Percentiles rank a stretch among this genome's conserved stretches.
Conservation (phyloP, 2,329 filamentous ascomycete species). For the Diaporthe ilicicola region DNA sequence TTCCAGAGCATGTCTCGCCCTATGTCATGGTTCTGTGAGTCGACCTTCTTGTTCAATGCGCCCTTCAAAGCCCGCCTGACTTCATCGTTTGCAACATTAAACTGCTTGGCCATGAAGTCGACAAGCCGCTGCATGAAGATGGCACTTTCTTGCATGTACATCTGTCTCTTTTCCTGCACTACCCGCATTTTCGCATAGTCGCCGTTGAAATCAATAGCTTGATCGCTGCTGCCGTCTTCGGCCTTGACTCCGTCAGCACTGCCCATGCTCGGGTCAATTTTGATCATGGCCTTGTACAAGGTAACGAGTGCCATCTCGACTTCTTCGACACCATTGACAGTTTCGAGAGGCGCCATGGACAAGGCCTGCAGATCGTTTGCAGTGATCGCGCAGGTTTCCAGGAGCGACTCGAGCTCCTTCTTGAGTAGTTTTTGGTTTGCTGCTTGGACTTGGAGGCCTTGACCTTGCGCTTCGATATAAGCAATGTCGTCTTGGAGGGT, state of each 20-base stretch:
- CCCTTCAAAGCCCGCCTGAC: constrained; percentile 71
- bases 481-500: constrained; percentile 95
- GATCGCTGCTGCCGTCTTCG: constrained; percentile 57
- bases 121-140: constrained; percentile 82
- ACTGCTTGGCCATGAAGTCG: constrained; percentile 83
- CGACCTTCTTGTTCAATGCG: constrained; percentile 71
- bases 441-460: constrained; percentile 95
- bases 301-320: constrained; percentile 81
- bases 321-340: constrained; percentile 73
- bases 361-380: constrained; percentile 78
- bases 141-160: constrained; percentile 80
- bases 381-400: constrained; percentile 91
- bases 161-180: constrained; percentile 91
- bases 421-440: constrained; percentile 95
- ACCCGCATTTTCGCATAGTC: constrained; percentile 92
- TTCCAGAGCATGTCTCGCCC: constrained; percentile 83
- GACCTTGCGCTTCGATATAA: constrained; percentile 96
- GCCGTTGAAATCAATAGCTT: constrained; percentile 66
- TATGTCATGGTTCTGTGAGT: constrained; percentile 74
- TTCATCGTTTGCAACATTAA: constrained; percentile 77
- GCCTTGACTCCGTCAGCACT: constrained; percentile 57
- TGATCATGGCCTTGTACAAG: constrained; percentile 91
- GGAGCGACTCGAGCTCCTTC: constrained; percentile 86
- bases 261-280: constrained; percentile 85
- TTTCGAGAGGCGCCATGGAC: constrained; percentile 76